Base-by-base conservation (phyloP, 2,329 filamentous ascomycete genomes). In the Microcyclospora tardicrescens region DNA sequence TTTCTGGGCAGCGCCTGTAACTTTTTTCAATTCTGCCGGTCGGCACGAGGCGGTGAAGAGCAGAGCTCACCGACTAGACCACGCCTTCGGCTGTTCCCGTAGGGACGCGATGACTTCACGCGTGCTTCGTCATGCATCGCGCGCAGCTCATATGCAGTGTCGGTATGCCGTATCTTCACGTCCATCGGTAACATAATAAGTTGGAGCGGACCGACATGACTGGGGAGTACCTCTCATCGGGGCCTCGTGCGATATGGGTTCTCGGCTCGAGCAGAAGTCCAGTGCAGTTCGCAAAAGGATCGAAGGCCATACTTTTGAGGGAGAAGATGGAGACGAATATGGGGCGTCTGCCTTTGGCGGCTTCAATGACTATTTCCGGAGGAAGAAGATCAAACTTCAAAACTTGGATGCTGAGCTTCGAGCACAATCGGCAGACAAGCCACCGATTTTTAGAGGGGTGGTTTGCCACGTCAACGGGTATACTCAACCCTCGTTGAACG, bases 321-420 rank as follows among this genome's bases (percentile, higher is more conserved):
- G 82, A 53, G 86, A 95, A 57, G 48, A 49, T 16, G 89, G 91
- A 41, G 89, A 96, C 41, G 93, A 98, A 59, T 98, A 98, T 59
- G 78, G 80, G 42, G 75, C 71, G 2, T 95, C 86, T 45, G 75
- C 74, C 37, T 98, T 96, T 60, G 84, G 85, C 16, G 89, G 87
- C 8, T 93, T 96, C 53, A 64, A 70, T 16, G 89, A 96, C 55
- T 98, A 96, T 61, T 93, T 95, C 58, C 74, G 87, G 36, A 79
- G 87, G 40, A 98, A 98, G 68, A 95, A 93, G 69, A 78, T 94
- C 61, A 98, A 98, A 58, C 72, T 98, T 3, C 91, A 96, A 61
- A 98, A 98, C 54, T 73, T 91, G 24, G 91, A 98, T 61, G 79
- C 78, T 8, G 76, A 93, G 38, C 68, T 93, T 33, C 79, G 89